Conservation (phyloP, 2,329 filamentous ascomycete species). For the Sporothrix schenckii region DNA sequence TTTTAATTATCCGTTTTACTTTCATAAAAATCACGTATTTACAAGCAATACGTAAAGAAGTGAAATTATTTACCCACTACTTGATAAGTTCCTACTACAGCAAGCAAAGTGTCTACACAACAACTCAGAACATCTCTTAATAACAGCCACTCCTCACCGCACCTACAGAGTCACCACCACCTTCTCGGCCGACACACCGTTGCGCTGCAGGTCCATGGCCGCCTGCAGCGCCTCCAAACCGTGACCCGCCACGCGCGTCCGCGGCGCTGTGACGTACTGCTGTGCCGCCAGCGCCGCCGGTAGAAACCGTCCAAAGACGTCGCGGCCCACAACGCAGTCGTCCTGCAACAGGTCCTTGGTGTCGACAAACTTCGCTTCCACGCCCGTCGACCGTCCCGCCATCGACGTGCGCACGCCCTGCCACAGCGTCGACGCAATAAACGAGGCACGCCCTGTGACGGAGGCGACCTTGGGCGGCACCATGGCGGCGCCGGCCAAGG, state of each 20-base stretch:
- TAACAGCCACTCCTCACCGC: background rate
- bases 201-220: conserved; percentile 40
- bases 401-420: background rate
- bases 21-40: no score
- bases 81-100: no score
- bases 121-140: background rate
- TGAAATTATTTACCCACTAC: no score
- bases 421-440: background rate
- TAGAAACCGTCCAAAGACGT: background rate
- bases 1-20: no score
- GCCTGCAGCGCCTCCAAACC: conserved; percentile 42
- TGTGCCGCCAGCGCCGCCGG: conserved; percentile 35
- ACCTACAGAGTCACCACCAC: conserved; percentile 41
- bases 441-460: background rate
- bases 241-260: conserved; percentile 39
- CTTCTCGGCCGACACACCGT: conserved; percentile 46
- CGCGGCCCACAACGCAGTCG: background rate
- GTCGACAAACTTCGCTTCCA: conserved; percentile 18
- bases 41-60: no score
- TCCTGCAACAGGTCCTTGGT: background rate
- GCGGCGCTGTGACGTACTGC: conserved; percentile 39
- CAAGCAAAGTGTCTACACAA: no score
- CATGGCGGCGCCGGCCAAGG: conserved; percentile 28
- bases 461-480: conserved; percentile 8
- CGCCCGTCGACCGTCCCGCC: conserved; percentile 1